These are phyloP conservation scores for Neurospora pannonica DNA, from an alignment of 495 filamentous ascomycete genomes.

Conservation along the genomic window DNA sequence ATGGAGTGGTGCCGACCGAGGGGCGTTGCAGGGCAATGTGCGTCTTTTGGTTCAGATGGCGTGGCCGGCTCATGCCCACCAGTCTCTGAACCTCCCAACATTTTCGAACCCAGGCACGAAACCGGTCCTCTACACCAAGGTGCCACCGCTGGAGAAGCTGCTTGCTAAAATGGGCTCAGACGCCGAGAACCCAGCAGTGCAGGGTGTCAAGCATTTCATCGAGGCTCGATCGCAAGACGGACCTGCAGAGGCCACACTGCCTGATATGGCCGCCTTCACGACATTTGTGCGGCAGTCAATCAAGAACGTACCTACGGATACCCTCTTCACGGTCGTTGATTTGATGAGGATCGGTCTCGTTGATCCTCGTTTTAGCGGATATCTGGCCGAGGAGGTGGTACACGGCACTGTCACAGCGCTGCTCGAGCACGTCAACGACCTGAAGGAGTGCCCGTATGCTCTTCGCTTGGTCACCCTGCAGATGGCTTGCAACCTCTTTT, in stretches of 20 bases:
- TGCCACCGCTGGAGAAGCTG: conserved; percentile 78
- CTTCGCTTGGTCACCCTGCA: conserved; percentile 72
- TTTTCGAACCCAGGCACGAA: conserved; percentile 53
- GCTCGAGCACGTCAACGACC: conserved; percentile 46
- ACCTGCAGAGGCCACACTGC: conserved; percentile 51
- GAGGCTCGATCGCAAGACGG: conserved; percentile 42
- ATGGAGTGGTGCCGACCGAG: conserved; percentile 70
- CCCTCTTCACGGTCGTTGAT: conserved; percentile 71
- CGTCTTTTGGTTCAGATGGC: conserved; percentile 66
- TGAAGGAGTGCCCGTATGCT: conserved; percentile 56
- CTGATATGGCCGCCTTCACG: conserved; percentile 47
- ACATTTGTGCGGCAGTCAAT: conserved; percentile 42
- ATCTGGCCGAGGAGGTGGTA: conserved; percentile 65
- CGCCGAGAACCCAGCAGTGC: conserved; percentile 43
- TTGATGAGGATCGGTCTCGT: conserved; percentile 67
- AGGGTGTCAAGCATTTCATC: conserved; percentile 56
- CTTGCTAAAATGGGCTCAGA: conserved; percentile 58
- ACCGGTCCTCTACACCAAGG: conserved; percentile 65
- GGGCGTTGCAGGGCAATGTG: conserved; percentile 61
- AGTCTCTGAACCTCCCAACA: conserved; percentile 55
- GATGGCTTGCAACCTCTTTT: conserved; percentile 53
- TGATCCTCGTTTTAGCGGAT: conserved; percentile 78
- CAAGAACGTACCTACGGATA: conserved; percentile 42
- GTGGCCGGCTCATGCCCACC: conserved; percentile 68
- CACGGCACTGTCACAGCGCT: conserved; percentile 56